Conservation (phyloP, 2,329 filamentous ascomycete genomes). For the Stagonosporopsis tanaceti region DNA sequence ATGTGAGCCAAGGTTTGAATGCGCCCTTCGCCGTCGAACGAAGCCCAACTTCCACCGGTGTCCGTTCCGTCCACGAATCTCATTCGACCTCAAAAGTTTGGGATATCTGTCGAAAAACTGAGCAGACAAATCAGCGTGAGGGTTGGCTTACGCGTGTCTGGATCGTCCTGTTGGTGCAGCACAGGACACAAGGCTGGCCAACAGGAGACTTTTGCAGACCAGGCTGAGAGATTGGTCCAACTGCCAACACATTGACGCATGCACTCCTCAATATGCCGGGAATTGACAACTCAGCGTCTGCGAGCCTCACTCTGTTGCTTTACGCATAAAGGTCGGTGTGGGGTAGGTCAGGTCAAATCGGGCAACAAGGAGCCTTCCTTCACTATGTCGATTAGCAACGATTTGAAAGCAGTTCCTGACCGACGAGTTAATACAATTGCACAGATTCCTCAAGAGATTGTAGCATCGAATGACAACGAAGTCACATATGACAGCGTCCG, state of each 20-base stretch:
- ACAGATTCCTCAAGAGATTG: background rate
- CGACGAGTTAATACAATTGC: background rate
- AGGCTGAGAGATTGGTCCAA: slow-evolving; percentile 33
- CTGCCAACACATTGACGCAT: slow-evolving; percentile 35
- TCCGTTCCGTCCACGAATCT: rapidly evolving
- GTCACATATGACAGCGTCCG: too few species aligned
- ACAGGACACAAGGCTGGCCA: slow-evolving; percentile 32
- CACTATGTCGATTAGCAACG: background rate
- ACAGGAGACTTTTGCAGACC: slow-evolving; percentile 22
- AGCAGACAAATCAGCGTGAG: background rate
- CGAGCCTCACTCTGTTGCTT: slow-evolving; percentile 30
- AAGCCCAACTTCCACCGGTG: slow-evolving; percentile 4
- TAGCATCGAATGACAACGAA: background rate
- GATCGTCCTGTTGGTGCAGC: slow-evolving; percentile 7
- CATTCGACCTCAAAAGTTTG: background rate
- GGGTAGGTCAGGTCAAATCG: background rate
- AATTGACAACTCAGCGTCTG: slow-evolving; percentile 29
- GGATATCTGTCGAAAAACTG: background rate
- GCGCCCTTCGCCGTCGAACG: background rate
- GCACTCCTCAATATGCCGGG: slow-evolving; percentile 23
- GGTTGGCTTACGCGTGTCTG: background rate
- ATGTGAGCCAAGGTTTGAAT: background rate
- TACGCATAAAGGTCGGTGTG: background rate
- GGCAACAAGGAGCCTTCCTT: background rate
- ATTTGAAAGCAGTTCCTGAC: background rate